These are phyloP conservation scores for Ascosphaera pollenicola DNA, from an alignment of 2,329 filamentous ascomycete genomes.

Conservation along the genomic window DNA sequence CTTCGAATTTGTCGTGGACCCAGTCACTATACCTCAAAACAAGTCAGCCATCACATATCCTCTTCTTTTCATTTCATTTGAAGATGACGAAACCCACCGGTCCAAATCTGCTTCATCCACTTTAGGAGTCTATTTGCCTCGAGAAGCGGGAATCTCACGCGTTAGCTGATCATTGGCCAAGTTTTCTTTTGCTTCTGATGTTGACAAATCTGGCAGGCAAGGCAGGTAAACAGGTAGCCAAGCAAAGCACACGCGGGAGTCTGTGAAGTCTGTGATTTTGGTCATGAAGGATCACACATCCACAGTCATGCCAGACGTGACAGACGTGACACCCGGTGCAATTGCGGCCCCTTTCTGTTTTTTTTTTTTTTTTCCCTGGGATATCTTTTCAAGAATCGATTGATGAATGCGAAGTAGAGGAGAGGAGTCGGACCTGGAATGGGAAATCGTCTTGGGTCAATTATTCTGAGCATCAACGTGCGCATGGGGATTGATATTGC, in stretches of 20 bases:
- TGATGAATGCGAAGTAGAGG: constrained; percentile 16
- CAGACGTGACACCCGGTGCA: too few species aligned
- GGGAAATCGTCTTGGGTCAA: constrained; percentile 5
- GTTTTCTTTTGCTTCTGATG: constrained; percentile 11
- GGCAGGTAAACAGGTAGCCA: background rate
- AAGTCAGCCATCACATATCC: constrained; percentile 6
- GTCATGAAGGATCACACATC: background rate
- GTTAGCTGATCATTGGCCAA: constrained; percentile 22
- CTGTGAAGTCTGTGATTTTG: background rate
- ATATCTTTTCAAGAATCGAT: constrained; percentile 1
- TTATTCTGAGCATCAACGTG: constrained; percentile 1
- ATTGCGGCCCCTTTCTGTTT: constrained; percentile 7
- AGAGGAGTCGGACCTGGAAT: constrained; percentile 23
- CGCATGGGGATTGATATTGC: too few species aligned
- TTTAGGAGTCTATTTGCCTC: constrained; percentile 21
- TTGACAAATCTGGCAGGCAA: constrained; percentile 10
- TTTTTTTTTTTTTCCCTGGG: constrained; percentile 8
- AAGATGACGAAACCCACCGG: constrained; percentile 13
- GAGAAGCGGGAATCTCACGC: constrained; percentile 13
- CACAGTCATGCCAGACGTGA: background rate
- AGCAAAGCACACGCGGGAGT: background rate
- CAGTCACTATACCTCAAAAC: constrained; percentile 41
- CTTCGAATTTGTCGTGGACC: constrained; percentile 82
- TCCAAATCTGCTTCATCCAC: constrained; percentile 24
- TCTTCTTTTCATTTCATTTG: constrained; percentile 3